Percentiles rank a stretch among this genome's conserved stretches.
phyloP scores from a whole-genome alignment of 2,329 filamentous ascomycete genomes.

The Epichloe elymi region DNA sequence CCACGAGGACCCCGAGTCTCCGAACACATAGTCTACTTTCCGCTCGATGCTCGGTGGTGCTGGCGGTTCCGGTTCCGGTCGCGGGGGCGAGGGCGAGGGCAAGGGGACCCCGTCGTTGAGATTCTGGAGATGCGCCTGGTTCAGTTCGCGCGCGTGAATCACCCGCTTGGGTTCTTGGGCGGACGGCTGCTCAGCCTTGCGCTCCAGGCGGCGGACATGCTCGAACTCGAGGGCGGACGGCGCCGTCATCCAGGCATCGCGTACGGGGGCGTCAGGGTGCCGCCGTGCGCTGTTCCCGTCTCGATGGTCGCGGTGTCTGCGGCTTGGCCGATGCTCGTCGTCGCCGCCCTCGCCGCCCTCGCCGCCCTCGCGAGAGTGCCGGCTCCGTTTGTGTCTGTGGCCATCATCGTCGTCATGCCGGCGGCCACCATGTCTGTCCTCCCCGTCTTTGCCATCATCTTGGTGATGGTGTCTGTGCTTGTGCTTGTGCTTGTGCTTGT shows the following conservation, averaged over 20 bases:
- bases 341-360: not conserved
- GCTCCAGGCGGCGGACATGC: conserved; percentile 51
- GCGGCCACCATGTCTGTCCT: conserved; percentile 19
- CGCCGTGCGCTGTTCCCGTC: conserved; percentile 37
- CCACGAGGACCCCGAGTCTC: conserved; percentile 84
- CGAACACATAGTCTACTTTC: conserved; percentile 65
- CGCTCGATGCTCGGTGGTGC: conserved; percentile 33
- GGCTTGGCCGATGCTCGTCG: conserved; percentile 31
- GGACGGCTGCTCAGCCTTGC: conserved; percentile 39
- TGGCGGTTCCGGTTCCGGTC: not conserved
- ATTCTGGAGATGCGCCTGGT: conserved; percentile 43
- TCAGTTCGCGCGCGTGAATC: conserved; percentile 71
- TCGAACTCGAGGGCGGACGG: conserved; percentile 74
- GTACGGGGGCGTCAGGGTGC: conserved; percentile 43
- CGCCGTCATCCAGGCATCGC: conserved; percentile 92
- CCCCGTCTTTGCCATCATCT: conserved; percentile 18
- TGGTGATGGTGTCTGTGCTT: conserved; percentile 33
- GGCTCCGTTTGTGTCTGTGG: conserved; percentile 51
- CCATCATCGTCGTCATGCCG: conserved; percentile 19
- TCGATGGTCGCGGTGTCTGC: conserved; percentile 15
- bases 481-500: conserved; percentile 36
- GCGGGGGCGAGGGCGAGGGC: not conserved
- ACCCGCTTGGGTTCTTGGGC: conserved; percentile 52
- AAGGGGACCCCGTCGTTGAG: conserved; percentile 35
- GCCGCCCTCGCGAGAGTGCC: conserved; percentile 34